phyloP scores from a whole-genome alignment of 371 early-diverging fungal genomes.

The Coemansia sp. region DNA sequence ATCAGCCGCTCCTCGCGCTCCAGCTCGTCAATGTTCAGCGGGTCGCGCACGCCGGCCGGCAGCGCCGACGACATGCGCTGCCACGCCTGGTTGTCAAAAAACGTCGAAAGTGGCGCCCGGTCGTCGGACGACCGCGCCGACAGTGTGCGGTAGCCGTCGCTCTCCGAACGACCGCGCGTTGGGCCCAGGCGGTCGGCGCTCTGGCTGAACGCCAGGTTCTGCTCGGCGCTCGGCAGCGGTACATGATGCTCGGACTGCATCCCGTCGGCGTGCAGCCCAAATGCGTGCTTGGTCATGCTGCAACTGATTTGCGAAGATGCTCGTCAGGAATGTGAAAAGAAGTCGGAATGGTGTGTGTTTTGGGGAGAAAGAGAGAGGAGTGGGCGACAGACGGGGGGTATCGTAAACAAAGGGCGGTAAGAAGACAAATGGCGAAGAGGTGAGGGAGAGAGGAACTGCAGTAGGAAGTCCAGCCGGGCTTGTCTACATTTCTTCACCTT shows the following conservation, averaged over 20 bases:
- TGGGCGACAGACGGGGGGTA: not conserved
- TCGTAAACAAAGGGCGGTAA: constrained; percentile 1
- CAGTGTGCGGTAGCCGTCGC: constrained; percentile 21
- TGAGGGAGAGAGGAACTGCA: not conserved
- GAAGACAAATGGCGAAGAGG: not conserved
- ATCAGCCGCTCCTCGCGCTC: constrained; percentile 50
- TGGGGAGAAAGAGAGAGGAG: not conserved
- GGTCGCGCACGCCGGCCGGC: constrained; percentile 47
- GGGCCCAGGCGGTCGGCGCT: constrained; percentile 8
- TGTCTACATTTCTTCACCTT: too few relatives aligned
- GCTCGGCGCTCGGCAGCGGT: not conserved
- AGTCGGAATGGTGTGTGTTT: not conserved
- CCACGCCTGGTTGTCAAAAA: constrained; percentile 45
- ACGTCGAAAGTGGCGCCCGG: constrained; percentile 37
- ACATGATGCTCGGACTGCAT: constrained; percentile 15
- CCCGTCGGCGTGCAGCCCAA: constrained; percentile 7
- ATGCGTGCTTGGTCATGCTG: not conserved
- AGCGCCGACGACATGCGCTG: constrained; percentile 46
- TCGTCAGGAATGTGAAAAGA: not conserved
- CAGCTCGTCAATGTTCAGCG: constrained; percentile 51
- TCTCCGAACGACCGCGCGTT: constrained; percentile 5
- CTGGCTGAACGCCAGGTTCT: constrained; percentile 1
- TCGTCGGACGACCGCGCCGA: constrained; percentile 41
- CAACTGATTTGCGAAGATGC: not conserved
- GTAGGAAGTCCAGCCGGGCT: not conserved